A percentile compares a stretch with the other conserved stretches of the same genome.
Evolutionary conservation across 2,329 filamentous ascomycete species (phyloP).

Genomic region (Colletotrichum melonis): DNA sequence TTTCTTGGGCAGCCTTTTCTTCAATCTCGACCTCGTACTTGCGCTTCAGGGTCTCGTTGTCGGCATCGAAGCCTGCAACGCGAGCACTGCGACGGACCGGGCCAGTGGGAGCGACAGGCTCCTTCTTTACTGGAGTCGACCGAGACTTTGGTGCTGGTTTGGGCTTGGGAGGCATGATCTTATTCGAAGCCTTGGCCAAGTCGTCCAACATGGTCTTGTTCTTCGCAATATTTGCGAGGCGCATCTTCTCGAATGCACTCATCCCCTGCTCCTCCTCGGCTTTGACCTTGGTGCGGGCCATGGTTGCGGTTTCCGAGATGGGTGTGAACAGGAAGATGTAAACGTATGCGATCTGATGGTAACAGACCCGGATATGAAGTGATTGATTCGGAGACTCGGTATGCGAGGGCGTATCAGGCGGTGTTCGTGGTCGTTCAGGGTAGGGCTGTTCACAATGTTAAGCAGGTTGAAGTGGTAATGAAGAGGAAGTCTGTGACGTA

Average conservation of each 20-base stretch:
- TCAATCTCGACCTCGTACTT: slow-evolving; percentile 64
- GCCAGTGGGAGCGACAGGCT: slow-evolving; percentile 47
- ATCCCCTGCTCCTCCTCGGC: slow-evolving; percentile 58
- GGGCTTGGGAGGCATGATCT: slow-evolving; percentile 72
- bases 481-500: background rate
- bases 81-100: slow-evolving; percentile 69
- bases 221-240: slow-evolving; percentile 87
- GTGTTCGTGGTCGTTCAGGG: background rate
- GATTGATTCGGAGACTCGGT: no score
- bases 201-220: slow-evolving; percentile 86
- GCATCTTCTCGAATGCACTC: slow-evolving; percentile 87
- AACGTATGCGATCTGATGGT: background rate
- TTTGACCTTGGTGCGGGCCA: slow-evolving; percentile 57
- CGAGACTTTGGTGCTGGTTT: slow-evolving; percentile 57
- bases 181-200: slow-evolving; percentile 77
- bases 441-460: background rate
- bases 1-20: slow-evolving; percentile 51
- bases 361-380: background rate
- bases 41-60: slow-evolving; percentile 58
- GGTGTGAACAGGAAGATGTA: background rate
- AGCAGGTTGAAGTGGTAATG: background rate
- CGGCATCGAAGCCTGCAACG: slow-evolving; percentile 65
- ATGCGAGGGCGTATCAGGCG: background rate
- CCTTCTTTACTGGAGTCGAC: slow-evolving; percentile 55
- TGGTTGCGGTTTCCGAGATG: slow-evolving; percentile 40